phyloP scores from a whole-genome alignment of 2,329 filamentous ascomycete species.

The Atkinsonella hypoxylon region DNA sequence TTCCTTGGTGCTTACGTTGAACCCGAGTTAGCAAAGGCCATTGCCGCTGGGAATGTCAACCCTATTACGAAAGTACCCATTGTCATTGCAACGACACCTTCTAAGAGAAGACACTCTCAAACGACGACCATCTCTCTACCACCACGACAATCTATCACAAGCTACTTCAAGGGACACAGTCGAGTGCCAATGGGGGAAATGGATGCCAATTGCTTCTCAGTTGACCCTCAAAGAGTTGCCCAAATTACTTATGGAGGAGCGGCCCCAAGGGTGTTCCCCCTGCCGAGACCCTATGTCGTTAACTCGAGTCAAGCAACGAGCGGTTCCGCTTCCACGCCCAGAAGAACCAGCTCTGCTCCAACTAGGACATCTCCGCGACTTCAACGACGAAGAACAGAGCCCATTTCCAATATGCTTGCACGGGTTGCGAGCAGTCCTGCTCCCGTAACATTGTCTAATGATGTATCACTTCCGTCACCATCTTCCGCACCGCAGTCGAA shows the following conservation, averaged over 20 bases:
- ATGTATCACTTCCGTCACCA: conserved; percentile 6
- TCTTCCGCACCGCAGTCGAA: conserved; percentile 11
- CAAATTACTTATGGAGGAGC: conserved; percentile 36
- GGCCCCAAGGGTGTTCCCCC: conserved; percentile 43
- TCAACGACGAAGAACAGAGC: conserved; percentile 40
- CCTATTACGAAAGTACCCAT: conserved; percentile 74
- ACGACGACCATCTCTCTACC: conserved; percentile 14
- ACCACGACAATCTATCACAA: conserved; percentile 37
- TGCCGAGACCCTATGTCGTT: conserved; percentile 45
- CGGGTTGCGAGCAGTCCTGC: conserved; percentile 13
- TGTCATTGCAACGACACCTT: conserved; percentile 27
- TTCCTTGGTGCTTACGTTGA: conserved; percentile 71
- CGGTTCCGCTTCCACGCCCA: conserved; percentile 5
- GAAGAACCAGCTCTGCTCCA: conserved; percentile 9
- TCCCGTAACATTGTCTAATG: conserved; percentile 8
- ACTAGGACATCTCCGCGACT: conserved; percentile 26
- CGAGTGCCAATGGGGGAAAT: conserved; percentile 50
- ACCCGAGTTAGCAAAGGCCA: conserved; percentile 53
- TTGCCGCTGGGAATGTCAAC: conserved; percentile 74
- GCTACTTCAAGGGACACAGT: conserved; percentile 38
- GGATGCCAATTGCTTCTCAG: conserved; percentile 48
- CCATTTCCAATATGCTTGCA: conserved; percentile 32
- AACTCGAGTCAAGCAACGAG: conserved; percentile 14
- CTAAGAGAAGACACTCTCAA: conserved; percentile 30
- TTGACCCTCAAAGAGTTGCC: conserved; percentile 37